Conservation (phyloP, 148 eudicot genomes). For the Fagopyrum tataricum region DNA sequence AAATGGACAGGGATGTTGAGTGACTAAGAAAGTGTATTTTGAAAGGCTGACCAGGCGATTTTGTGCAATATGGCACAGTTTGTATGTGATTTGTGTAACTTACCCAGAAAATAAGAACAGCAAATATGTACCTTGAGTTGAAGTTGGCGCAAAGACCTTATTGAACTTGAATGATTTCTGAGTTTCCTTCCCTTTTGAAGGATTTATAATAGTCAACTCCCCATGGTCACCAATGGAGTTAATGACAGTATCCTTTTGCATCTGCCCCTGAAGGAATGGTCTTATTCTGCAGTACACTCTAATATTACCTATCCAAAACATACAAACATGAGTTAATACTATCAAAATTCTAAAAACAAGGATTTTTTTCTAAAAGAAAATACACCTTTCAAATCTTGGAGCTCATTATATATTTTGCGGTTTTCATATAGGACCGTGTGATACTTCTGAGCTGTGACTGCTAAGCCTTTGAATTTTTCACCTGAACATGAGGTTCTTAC, state of each 20-base stretch:
- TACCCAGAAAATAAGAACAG: not conserved
- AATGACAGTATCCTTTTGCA: constrained; percentile 11
- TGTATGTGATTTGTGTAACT: not conserved
- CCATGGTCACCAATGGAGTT: constrained; percentile 12
- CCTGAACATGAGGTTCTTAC: constrained; percentile 31
- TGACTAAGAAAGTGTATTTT: not conserved
- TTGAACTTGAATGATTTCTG: constrained; percentile 17
- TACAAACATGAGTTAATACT: constrained; percentile 13
- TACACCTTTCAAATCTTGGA: constrained; percentile 92
- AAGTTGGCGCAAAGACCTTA: constrained; percentile 9
- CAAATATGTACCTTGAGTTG: constrained; percentile 10
- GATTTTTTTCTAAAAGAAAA: not conserved
- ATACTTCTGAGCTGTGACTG: constrained; percentile 59
- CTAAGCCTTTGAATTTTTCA: constrained; percentile 43
- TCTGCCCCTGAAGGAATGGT: constrained; percentile 8
- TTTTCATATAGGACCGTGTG: constrained; percentile 65
- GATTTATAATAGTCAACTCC: constrained; percentile 11
- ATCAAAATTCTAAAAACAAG: not conserved
- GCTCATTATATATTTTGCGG: constrained; percentile 76
- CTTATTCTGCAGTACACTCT: constrained; percentile 14
- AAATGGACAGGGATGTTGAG: not conserved
- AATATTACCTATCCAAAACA: constrained; percentile 28
- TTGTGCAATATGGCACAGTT: not conserved
- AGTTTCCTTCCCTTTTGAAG: constrained; percentile 13
- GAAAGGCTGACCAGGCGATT: not conserved